phyloP scores from a whole-genome alignment of 225 moss, liverwort and hornwort species.

The Rhytidiadelphus loreus region DNA sequence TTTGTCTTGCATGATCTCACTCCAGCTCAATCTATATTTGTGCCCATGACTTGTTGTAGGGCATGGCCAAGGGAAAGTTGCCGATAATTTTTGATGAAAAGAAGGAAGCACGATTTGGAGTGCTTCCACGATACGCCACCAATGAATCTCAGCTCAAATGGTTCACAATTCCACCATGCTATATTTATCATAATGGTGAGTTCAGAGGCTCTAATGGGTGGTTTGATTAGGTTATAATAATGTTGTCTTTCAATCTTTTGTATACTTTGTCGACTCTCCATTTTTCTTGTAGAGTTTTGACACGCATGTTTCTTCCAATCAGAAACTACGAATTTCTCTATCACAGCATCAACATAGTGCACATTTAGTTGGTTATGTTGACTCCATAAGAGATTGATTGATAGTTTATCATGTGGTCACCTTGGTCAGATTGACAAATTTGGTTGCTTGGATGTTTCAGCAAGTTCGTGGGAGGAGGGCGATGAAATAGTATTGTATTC shows the following conservation, averaged over 20 bases:
- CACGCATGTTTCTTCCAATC: not conserved
- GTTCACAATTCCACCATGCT: conserved; percentile 47
- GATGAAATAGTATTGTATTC: not conserved
- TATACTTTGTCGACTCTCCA: not conserved
- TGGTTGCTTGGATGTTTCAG: not conserved
- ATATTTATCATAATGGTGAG: conserved; percentile 42
- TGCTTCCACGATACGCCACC: conserved; percentile 19
- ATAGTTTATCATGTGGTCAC: not conserved
- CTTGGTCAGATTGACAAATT: not conserved
- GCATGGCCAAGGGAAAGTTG: conserved; percentile 13
- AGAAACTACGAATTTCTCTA: not conserved
- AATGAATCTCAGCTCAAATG: conserved; percentile 45
- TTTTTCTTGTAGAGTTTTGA: too few relatives aligned
- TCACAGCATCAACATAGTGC: not conserved
- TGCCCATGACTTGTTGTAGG: not conserved
- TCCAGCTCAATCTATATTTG: not conserved
- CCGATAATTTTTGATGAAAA: not conserved
- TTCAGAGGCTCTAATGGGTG: not conserved
- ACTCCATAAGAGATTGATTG: too few relatives aligned
- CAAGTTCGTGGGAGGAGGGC: not conserved
- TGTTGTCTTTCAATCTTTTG: not conserved
- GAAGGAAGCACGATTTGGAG: conserved; percentile 42
- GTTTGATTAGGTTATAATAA: not conserved
- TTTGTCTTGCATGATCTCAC: not conserved
- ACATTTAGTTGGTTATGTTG: not conserved